Percentiles rank a stretch among this genome's conserved stretches.
phyloP scores from a whole-genome alignment of 2,329 filamentous ascomycete genomes.

The Chalara sp. region DNA sequence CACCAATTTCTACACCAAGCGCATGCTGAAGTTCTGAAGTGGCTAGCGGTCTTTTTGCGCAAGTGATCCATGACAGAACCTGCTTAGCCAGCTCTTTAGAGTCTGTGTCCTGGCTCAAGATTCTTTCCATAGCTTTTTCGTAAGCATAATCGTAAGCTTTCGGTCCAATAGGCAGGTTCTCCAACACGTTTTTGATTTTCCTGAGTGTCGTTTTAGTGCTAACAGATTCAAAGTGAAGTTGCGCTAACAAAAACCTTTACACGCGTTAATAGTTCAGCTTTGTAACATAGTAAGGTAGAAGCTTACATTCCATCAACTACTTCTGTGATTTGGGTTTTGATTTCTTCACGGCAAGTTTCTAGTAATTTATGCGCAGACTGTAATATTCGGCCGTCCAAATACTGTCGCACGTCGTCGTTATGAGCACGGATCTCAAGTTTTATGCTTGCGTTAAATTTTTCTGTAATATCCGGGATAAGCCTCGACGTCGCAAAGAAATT shows the following conservation, averaged over 20 bases:
- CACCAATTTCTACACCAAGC: constrained; percentile 29
- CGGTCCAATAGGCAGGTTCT: no score
- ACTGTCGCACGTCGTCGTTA: constrained; percentile 25
- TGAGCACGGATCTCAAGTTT: constrained; percentile 25
- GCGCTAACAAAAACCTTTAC: no score
- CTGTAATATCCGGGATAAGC: constrained; percentile 17
- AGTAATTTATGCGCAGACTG: no score
- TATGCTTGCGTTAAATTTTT: constrained; percentile 12
- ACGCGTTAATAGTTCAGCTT: no score
- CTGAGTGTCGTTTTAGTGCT: no score
- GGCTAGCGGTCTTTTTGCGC: constrained; percentile 27
- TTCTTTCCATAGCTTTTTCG: constrained; percentile 33
- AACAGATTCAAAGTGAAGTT: no score
- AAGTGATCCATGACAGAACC: constrained; percentile 9
- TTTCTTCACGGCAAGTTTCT: no score
- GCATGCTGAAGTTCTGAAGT: constrained; percentile 34
- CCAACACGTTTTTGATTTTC: no score
- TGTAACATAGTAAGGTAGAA: no score
- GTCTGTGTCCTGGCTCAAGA: constrained; percentile 28
- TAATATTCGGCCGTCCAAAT: constrained; percentile 19
- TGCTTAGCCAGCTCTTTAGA: constrained; percentile 23
- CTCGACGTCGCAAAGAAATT: constrained; percentile 29
- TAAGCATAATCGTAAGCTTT: no score
- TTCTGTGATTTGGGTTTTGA: constrained; percentile 12
- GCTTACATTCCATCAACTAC: constrained; percentile 27